Evolutionary conservation across 2,329 filamentous ascomycete species (phyloP), one percentile per base, ranked within the genome.

Genomic region (Ambrosiella cleistominuta): DNA sequence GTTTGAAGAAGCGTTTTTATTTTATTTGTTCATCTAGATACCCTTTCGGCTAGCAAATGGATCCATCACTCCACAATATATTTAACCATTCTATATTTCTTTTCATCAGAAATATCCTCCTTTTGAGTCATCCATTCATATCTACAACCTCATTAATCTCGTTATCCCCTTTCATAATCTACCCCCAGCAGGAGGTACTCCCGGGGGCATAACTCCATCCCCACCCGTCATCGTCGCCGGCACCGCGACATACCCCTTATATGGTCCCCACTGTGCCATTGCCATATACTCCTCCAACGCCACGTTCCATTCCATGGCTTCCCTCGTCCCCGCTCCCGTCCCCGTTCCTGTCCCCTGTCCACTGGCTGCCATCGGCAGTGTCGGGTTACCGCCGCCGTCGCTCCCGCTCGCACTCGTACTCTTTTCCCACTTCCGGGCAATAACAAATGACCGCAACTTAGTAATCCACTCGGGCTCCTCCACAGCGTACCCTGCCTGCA

Each of bases 301-400:
- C 42, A 72, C 72, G 36, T 70, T 71, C 74, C 74, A 77, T 63
- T 77, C 74, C 73, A 77, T 73, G 37, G 72, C 57, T 8, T 54
- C 27, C 38, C 44, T n/a, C 9, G 45, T 13, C 6, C 27, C 27
- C 27, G 3, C 27, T 27, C 27, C 27, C 27, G 27, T 27, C 27
- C 27, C 15, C 27, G 17, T 19, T 39, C 27, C 51, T 38, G 51
- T 9, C 17, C 27, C 27, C 27, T 38, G 36, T 42, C 45, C 27
- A 0, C 35, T 27, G 37, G n/a, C 35, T 57, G 40, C 45, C 45
- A 52, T 57, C 1, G 12, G 44, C 42, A 51, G 36, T 27, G 40
- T 36, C 17, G 13, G n/a, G n/a, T 7, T 15, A 3, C 44, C 44
- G 7, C 44, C 44, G 8, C 2, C 19, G 15, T 36, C 37, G 17